Base-by-base conservation (phyloP, 768 basidiomycete genomes). In the Boletus fagicola region DNA sequence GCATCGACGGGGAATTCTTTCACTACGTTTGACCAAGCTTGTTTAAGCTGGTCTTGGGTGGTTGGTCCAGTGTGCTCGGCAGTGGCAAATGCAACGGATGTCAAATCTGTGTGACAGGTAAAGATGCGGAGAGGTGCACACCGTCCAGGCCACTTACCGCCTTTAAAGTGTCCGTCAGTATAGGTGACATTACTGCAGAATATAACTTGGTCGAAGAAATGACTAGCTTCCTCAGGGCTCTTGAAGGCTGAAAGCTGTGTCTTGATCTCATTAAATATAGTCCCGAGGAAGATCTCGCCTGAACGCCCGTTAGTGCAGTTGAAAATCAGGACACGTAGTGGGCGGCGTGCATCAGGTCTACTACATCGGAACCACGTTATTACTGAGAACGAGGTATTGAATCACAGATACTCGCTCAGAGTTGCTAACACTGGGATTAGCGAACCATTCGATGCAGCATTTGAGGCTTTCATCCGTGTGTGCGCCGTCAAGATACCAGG, bases 151-250 rank as follows among this genome's bases (percentile, higher is more conserved):
- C 20, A 67, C 82, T 70, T 64, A 93, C 96, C 96, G 51, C 91
- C 90, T 76, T 98, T 98, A 69, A 85, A 98, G 33, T 80, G 78
- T 0, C 97, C 97, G 60, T 92, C 86, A 1, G 83, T 80, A 67
- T 96, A 99, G 0, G 97, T 99, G 33, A 97, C 90, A 70, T 98
- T 99, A 48, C 94, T 87, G 74, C 95, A 98, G 73, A 99, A 98
- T 46, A 98, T 83, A 56, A 95, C 90, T 49, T 86, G 82, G 66
- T 92, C 83, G 62, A 97, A 97, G 65, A 92, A 86, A 10, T 60
- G 60, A 15, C 67, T 70, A 1, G 76, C 60, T 16, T 72, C 67
- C 51, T 79, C 78, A 0, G 72, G 62, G n/a, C 70, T 68, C 15
- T 72, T 64, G 36, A 80, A 71, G 20, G 70, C 54, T 56, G 75